Conservation (phyloP, 805 yeast species). For the Lachancea quebecensis region DNA sequence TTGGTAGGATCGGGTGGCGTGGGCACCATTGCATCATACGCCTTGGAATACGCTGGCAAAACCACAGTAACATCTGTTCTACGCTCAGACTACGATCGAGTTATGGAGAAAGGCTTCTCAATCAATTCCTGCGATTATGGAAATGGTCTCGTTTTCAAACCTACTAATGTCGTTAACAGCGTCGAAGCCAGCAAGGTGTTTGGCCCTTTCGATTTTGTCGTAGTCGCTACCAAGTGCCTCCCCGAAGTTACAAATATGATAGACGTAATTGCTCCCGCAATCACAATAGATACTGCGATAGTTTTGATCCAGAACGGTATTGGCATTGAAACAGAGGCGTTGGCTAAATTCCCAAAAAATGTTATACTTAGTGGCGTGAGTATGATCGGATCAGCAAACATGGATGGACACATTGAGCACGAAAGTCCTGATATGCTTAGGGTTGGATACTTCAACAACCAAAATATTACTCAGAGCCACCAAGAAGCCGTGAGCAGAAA, state of each 20-base stretch:
- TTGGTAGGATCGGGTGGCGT: constrained; percentile 73
- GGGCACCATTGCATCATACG: constrained; percentile 64
- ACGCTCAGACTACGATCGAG: constrained; percentile 51
- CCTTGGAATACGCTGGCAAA: constrained; percentile 42
- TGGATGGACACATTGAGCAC: constrained; percentile 40
- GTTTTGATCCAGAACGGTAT: constrained; percentile 59
- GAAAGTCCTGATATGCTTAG: constrained; percentile 39
- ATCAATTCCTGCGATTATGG: constrained; percentile 59
- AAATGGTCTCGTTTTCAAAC: constrained; percentile 41
- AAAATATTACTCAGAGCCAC: constrained; percentile 19
- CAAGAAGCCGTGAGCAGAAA: constrained; percentile 34
- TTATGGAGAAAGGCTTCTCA: constrained; percentile 43
- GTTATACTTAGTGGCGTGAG: constrained; percentile 53
- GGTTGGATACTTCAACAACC: constrained; percentile 39
- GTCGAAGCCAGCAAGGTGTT: constrained; percentile 32
- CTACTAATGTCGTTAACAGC: constrained; percentile 35
- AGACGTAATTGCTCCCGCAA: constrained; percentile 44
- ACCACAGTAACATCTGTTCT: constrained; percentile 51
- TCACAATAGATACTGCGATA: constrained; percentile 41
- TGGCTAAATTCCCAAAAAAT: constrained; percentile 43
- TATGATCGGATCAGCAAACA: constrained; percentile 50
- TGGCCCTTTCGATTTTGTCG: constrained; percentile 44
- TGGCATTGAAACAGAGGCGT: constrained; percentile 49
- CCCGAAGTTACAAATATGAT: constrained; percentile 56
- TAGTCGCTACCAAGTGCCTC: constrained; percentile 56